phyloP scores from a whole-genome alignment of 116 monocot species.

The Phalaenopsis hybrid region DNA sequence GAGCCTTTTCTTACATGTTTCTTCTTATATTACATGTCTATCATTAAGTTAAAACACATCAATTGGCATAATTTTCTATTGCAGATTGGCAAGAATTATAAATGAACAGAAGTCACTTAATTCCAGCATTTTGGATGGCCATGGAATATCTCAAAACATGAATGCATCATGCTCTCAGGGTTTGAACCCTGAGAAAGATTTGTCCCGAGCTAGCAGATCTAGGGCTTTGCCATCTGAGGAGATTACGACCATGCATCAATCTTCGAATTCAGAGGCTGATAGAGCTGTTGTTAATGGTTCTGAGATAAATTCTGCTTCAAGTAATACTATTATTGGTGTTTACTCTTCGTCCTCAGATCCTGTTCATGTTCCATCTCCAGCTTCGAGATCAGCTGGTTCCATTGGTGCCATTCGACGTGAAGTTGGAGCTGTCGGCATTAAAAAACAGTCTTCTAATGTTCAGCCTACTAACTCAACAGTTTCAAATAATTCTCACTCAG shows the following conservation, averaged over 20 bases:
- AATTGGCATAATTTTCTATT: background rate
- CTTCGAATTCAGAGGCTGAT: background rate
- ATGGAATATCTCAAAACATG: constrained; percentile 9
- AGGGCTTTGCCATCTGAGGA: constrained; percentile 11
- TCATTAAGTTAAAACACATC: background rate
- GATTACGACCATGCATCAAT: constrained; percentile 5
- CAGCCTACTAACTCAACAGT: constrained; percentile 17
- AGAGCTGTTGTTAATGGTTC: constrained; percentile 15
- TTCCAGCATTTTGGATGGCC: constrained; percentile 23
- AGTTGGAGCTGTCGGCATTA: constrained; percentile 49
- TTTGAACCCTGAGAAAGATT: constrained; percentile 15
- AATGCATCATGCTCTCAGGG: constrained; percentile 10
- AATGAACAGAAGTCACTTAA: constrained; percentile 20
- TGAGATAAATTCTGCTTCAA: constrained; percentile 12
- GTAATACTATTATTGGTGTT: constrained; percentile 39
- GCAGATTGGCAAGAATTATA: background rate
- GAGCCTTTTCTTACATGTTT: no score
- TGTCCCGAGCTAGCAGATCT: constrained; percentile 4
- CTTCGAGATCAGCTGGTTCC: constrained; percentile 39
- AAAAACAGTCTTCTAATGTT: constrained; percentile 22
- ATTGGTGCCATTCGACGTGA: constrained; percentile 55
- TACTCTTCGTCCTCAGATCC: constrained; percentile 63
- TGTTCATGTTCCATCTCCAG: constrained; percentile 53
- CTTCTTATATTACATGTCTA: no score
- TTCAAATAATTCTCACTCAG: constrained; percentile 20